Base-by-base conservation (phyloP, 2,329 filamentous ascomycete genomes). In the Harringtonia aguacate region DNA sequence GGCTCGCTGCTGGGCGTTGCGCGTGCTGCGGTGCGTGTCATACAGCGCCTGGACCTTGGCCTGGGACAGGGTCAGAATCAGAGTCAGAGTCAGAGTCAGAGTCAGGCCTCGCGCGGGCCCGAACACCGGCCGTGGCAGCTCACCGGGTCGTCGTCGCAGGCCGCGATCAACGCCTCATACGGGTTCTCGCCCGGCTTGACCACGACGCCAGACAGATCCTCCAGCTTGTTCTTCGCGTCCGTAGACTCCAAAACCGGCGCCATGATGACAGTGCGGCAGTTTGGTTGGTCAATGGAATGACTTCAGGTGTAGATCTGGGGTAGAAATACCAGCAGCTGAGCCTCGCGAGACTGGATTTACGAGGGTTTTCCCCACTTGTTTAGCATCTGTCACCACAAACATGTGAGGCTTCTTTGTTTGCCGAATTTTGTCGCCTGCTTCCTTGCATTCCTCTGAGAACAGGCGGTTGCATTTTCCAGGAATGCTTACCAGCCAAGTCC, bases 1-100 rank as follows among this genome's bases (percentile, higher is more conserved):
- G 12, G 71, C 72, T 51, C 73, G 81, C 59, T 94, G 88, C 54
- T 89, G 80, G 4, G 65, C 69, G 57, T 94, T 94, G 45, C 90
- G 79, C 37, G 75, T 80, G 7, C 66, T 73, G 41, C 90, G 81
- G 58, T 97, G 90, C 1, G 68, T 71, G 12, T 74, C 68, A 60
- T 95, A 97, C 35, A 79, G 72, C 8, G 66, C 61, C 63, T 89
- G 85, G 12, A 94, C 81, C 55, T 80, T 65, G 20, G 64, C 61
- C 82, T 86, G 38, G 12, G 10, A 27, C 8, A 29, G 34, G 34
- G 28, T 18, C 20, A 29, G 17, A 20, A 4, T 12, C 18, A 34
- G 36, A 14, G 8, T 20, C 20, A 9, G 17, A 34, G 6, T 14
- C 13, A 12, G 21, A 30, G 34, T 27, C 15, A n/a, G 36, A 27